A percentile compares a stretch with the other conserved stretches of the same genome.
These are phyloP conservation scores for Vaccinium macrocarpon DNA, from an alignment of 148 eudicot genomes.

Conservation along the genomic window DNA sequence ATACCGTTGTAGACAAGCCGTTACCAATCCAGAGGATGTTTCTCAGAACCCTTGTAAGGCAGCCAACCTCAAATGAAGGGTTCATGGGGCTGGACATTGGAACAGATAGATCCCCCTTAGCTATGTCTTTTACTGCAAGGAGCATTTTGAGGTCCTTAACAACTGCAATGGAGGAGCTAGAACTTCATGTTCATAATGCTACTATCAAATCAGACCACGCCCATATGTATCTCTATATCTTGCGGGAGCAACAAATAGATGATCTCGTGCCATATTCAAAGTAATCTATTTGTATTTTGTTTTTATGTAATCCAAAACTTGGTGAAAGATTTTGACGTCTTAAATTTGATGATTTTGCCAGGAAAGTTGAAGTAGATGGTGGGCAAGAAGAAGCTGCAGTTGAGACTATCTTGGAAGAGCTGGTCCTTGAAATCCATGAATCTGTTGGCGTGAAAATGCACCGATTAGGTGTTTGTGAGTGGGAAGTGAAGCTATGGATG, in stretches of 20 bases:
- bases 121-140: conserved; percentile 74
- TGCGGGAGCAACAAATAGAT: conserved; percentile 75
- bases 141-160: conserved; percentile 90
- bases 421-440: conserved; percentile 73
- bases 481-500: conserved; percentile 96
- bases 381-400: conserved; percentile 68
- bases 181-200: conserved; percentile 87
- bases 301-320: neutral
- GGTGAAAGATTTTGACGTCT: conserved; percentile 12
- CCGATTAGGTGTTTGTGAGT: conserved; percentile 82
- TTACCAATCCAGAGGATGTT: conserved; percentile 76
- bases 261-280: conserved; percentile 86
- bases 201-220: conserved; percentile 83
- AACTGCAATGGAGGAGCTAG: conserved; percentile 95
- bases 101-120: conserved; percentile 36
- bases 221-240: conserved; percentile 89
- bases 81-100: conserved; percentile 55
- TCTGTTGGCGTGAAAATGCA: conserved; percentile 88
- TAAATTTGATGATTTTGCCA: conserved; percentile 30
- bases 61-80: conserved; percentile 75
- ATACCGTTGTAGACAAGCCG: conserved; percentile 82
- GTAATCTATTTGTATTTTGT: conserved; percentile 32
- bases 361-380: conserved; percentile 53
- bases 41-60: conserved; percentile 90
- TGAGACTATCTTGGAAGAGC: conserved; percentile 58